Evolutionary conservation across 225 moss, liverwort and hornwort species (phyloP).

Genomic region (Climacium dendroides): DNA sequence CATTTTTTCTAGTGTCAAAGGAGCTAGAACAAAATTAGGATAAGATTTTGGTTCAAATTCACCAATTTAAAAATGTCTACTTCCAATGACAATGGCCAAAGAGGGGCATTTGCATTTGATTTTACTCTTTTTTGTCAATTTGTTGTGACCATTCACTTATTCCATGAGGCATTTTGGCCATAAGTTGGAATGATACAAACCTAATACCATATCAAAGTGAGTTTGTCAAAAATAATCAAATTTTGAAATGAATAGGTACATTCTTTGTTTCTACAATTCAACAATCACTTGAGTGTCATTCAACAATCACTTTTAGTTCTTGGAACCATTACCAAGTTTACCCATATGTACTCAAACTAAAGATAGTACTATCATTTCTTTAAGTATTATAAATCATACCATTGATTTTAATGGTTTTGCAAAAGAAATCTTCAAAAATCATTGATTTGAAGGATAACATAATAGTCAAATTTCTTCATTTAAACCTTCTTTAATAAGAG

Average conservation of each 20-base stretch:
- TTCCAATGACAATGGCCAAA: not conserved
- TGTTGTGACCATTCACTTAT: not conserved
- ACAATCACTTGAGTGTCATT: rapidly evolving
- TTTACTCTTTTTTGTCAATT: too few relatives aligned
- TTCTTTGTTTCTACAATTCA: not conserved
- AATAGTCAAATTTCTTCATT: not conserved
- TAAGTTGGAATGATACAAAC: not conserved
- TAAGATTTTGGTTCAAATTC: not conserved
- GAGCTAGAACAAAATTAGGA: rapidly evolving
- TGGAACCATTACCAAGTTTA: rapidly evolving
- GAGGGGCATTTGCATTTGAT: too few relatives aligned
- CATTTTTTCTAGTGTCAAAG: too few relatives aligned
- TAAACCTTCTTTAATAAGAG: not conserved
- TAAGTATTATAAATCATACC: too few relatives aligned
- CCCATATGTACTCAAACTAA: rapidly evolving
- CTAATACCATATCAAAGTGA: rapidly evolving
- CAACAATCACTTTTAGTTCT: too few relatives aligned
- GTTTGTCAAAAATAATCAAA: not conserved
- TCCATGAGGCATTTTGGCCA: not conserved
- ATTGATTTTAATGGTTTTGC: not conserved
- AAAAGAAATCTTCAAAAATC: not conserved
- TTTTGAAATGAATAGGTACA: not conserved
- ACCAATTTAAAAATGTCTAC: too few relatives aligned
- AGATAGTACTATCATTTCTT: too few relatives aligned
- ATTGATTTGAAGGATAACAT: rapidly evolving